Evolutionary conservation across 495 filamentous ascomycete species (phyloP).

Genomic region (Immersiella caudata): DNA sequence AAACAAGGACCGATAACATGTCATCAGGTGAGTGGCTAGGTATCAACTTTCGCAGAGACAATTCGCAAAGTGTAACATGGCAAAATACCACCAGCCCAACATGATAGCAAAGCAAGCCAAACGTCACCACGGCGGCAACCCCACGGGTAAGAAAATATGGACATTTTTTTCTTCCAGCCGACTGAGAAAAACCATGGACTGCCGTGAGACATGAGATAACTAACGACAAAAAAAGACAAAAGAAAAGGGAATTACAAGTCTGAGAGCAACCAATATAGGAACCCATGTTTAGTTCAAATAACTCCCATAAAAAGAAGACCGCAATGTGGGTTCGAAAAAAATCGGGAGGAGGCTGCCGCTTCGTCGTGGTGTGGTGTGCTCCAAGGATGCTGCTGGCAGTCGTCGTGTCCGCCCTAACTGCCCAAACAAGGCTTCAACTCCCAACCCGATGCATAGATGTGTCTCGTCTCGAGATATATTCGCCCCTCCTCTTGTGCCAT

Average conservation of each 20-base stretch:
- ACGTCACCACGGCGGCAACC: not conserved
- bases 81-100: not conserved
- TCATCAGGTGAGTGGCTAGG: not conserved
- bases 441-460: constrained; percentile 17
- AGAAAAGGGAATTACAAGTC: constrained; percentile 34
- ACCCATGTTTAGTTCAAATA: constrained; percentile 34
- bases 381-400: constrained; percentile 5
- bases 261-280: constrained; percentile 30
- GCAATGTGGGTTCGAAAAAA: constrained; percentile 27
- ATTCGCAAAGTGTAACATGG: not conserved
- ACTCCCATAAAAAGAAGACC: constrained; percentile 28
- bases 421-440: constrained; percentile 8
- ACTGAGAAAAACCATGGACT: constrained; percentile 19
- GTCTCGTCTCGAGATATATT: constrained; percentile 12
- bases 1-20: not conserved
- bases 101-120: not conserved
- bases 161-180: constrained; percentile 15
- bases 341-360: constrained; percentile 1
- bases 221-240: constrained; percentile 14
- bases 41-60: not conserved
- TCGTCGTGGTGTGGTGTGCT: constrained; percentile 3
- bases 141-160: constrained; percentile 4
- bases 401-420: constrained; percentile 11
- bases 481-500: not conserved
- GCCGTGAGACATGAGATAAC: constrained; percentile 24